phyloP scores from a whole-genome alignment of 257 asterid species.

The Paulownia fortunei region DNA sequence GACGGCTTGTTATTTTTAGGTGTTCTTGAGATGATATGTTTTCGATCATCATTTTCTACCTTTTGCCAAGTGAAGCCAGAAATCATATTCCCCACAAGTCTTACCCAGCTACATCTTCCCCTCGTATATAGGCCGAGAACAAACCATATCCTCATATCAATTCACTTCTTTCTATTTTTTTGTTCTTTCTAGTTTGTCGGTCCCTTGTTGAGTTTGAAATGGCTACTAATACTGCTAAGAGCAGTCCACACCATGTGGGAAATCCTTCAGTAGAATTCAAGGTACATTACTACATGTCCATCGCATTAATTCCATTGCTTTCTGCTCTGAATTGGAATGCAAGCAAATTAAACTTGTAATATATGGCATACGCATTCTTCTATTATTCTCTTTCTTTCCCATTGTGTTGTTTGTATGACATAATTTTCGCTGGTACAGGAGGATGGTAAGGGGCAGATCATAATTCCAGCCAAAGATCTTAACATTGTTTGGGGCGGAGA shows the following conservation, averaged over 20 bases:
- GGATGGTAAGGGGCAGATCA: not conserved
- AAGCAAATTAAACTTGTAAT: too few relatives aligned
- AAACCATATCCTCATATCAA: not conserved
- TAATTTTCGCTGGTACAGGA: not conserved
- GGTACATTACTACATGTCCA: constrained; percentile 9
- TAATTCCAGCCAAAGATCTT: constrained; percentile 16
- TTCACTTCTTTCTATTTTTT: not conserved
- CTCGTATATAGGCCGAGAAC: not conserved
- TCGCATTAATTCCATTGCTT: too few relatives aligned
- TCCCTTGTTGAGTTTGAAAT: not conserved
- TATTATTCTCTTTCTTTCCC: not conserved
- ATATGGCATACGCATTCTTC: too few relatives aligned
- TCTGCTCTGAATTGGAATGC: too few relatives aligned
- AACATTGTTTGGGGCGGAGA: constrained; percentile 26
- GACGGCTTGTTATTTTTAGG: too few relatives aligned
- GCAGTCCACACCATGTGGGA: constrained; percentile 26
- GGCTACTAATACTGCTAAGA: not conserved
- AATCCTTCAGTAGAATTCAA: not conserved
- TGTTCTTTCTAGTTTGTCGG: not conserved
- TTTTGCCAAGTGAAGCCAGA: constrained; percentile 5
- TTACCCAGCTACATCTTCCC: not conserved
- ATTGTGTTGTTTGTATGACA: not conserved
- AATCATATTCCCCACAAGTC: constrained; percentile 8
- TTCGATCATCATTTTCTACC: not conserved
- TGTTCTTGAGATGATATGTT: too few relatives aligned